phyloP scores from a whole-genome alignment of 1,284 basidiomycete genomes.

The Coriolopsis trogii region DNA sequence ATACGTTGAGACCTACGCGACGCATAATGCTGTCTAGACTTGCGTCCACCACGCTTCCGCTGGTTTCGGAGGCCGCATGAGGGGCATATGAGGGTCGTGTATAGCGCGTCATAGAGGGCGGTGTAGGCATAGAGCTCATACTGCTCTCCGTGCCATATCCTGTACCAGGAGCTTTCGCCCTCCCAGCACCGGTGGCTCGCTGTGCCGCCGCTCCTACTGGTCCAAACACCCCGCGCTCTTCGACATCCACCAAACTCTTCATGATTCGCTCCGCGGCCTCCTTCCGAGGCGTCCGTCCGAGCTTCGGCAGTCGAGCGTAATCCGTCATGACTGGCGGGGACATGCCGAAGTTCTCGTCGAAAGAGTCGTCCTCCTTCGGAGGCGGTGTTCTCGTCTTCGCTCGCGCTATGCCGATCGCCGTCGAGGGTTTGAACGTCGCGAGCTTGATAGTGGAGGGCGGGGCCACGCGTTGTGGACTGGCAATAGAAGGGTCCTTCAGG shows the following conservation, averaged over 20 bases:
- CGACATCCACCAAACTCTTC: conserved; percentile 51
- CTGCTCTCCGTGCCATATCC: conserved; percentile 49
- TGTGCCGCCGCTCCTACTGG: conserved; percentile 13
- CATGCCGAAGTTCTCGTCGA: conserved; percentile 75
- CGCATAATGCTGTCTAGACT: conserved; percentile 56
- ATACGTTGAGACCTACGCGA: conserved; percentile 45
- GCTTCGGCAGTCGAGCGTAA: conserved; percentile 64
- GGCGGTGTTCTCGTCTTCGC: conserved; percentile 31
- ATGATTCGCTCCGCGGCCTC: conserved; percentile 71
- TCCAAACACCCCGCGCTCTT: conserved; percentile 26
- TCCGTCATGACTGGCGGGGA: conserved; percentile 87
- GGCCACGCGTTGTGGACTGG: conserved; percentile 28
- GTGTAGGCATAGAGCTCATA: conserved; percentile 65
- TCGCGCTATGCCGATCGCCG: conserved; percentile 7
- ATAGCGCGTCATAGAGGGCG: conserved; percentile 70
- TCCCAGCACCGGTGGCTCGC: background rate
- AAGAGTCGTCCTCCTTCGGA: conserved; percentile 40
- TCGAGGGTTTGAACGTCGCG: conserved; percentile 21
- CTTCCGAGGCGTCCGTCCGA: conserved; percentile 62
- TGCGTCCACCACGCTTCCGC: conserved; percentile 35
- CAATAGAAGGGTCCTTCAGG: conserved; percentile 61
- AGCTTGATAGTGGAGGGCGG: conserved; percentile 33
- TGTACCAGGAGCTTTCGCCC: conserved; percentile 8
- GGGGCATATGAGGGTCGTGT: conserved; percentile 36
- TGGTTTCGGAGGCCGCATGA: conserved; percentile 43